phyloP scores from a whole-genome alignment of 1,284 basidiomycete species.

The Malassezia brasiliensis region DNA sequence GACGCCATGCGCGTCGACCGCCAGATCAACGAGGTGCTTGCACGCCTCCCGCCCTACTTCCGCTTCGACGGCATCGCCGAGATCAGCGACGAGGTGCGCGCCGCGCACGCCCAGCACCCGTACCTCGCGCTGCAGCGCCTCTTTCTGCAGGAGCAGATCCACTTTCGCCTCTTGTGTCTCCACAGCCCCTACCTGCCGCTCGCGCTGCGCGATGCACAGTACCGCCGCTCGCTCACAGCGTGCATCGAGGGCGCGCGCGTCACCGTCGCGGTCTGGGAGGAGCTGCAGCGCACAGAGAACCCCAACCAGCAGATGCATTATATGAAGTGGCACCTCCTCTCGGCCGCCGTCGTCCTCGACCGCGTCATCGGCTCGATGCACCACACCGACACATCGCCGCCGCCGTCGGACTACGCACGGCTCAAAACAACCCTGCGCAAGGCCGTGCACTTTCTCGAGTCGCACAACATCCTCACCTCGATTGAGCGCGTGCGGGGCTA shows the following conservation, averaged over 20 bases:
- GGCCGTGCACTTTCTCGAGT: background rate
- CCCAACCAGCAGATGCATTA: background rate
- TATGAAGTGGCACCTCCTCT: slow-evolving; percentile 5
- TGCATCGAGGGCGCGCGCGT: slow-evolving; percentile 1
- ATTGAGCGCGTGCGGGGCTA: background rate
- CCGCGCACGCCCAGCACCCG: slow-evolving; percentile 14
- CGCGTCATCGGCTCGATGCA: background rate
- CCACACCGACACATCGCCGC: background rate
- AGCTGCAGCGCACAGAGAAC: background rate
- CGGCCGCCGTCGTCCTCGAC: background rate
- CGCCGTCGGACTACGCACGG: background rate
- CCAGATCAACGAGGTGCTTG: background rate
- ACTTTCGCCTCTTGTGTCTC: slow-evolving; percentile 28
- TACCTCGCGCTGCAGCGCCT: slow-evolving; percentile 26
- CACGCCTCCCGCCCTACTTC: background rate
- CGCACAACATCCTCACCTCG: no score
- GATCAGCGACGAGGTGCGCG: background rate
- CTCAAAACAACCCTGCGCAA: background rate
- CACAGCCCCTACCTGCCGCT: slow-evolving; percentile 26
- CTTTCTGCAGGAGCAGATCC: slow-evolving; percentile 25
- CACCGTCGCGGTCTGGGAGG: background rate
- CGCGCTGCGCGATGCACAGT: slow-evolving; percentile 23
- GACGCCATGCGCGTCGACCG: background rate
- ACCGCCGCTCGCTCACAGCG: slow-evolving; percentile 20
- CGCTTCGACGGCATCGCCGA: background rate